Base-by-base conservation (phyloP, 768 basidiomycete species). In the Solioccasus polychromus region DNA sequence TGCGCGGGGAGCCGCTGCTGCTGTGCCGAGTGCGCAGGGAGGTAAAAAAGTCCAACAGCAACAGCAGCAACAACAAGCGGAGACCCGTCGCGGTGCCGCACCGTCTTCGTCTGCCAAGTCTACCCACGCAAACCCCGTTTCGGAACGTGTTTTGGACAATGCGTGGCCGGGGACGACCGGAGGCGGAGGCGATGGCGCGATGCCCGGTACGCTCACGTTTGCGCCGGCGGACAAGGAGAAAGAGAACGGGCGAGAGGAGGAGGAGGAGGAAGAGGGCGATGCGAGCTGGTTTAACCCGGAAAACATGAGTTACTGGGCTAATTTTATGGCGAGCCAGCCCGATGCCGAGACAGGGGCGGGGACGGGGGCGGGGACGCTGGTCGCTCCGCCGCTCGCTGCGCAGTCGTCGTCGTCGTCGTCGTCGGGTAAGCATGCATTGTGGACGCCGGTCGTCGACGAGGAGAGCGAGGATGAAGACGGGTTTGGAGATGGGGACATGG, bases 291-390 rank as follows among this genome's bases (percentile, higher is more conserved):
- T 57, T 28, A 48, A 57, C 17, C 58, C 61, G 5, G 60, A 57
- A 7, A 44, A 55, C 30, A 32, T 55, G 15, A 52, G 29, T 40
- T 66, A 67, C 42, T 66, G 66, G 66, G 55, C 45, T n/a, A 61
- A 56, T 31, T 42, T 67, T 14, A 50, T 64, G 47, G 59, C 37
- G 20, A 50, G 55, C 3, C 48, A 45, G 7, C 2, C 58, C 14
- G 53, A 54, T n/a, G n/a, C n/a, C n/a, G n/a, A n/a, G n/a, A n/a
- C n/a, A n/a, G n/a, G n/a, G n/a, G n/a, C n/a, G n/a, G n/a, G n/a
- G n/a, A n/a, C n/a, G n/a, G n/a, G n/a, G 39, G 11, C 38, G 14
- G 51, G 54, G 26, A 8, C 39, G 17, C 39, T 30, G 38, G 28
- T 7, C 24, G 46, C 34, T 15, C 23, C 51, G 10, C 36, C 37